phyloP scores from a whole-genome alignment of 495 filamentous ascomycete species.

The Penicillium steckii region DNA sequence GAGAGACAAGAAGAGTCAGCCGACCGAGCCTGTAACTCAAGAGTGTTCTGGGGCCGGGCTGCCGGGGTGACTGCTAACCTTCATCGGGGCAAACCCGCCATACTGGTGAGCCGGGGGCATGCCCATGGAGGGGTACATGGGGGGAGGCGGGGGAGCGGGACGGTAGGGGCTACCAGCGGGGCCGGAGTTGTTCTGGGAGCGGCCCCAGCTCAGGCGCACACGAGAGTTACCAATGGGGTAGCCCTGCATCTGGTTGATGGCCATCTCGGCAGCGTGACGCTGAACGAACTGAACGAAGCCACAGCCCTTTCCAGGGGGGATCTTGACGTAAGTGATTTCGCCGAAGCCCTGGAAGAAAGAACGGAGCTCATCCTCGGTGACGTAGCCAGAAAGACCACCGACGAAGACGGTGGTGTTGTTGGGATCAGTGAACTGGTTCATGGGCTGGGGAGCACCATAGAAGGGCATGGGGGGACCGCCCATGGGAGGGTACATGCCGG shows the following conservation, averaged over 20 bases:
- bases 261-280: slow-evolving; percentile 98
- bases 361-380: slow-evolving; percentile 97
- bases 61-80: slow-evolving; percentile 55
- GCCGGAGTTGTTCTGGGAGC: slow-evolving; percentile 98
- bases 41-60: slow-evolving; percentile 32
- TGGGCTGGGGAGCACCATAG: slow-evolving; percentile 85
- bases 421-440: slow-evolving; percentile 99
- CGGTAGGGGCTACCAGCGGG: slow-evolving; percentile 96
- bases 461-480: slow-evolving; percentile 76
- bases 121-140: slow-evolving; percentile 83
- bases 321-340: slow-evolving; percentile 99
- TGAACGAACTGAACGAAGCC: slow-evolving; percentile 99
- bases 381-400: slow-evolving; percentile 94
- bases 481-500: slow-evolving; percentile 62
- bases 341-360: slow-evolving; percentile 99
- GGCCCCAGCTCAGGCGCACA: slow-evolving; percentile 95
- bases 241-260: slow-evolving; percentile 99
- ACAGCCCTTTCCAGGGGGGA: slow-evolving; percentile 97
- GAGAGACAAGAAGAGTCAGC: slow-evolving; percentile 28
- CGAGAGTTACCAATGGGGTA: slow-evolving; percentile 99
- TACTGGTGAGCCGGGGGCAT: slow-evolving; percentile 70
- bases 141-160: slow-evolving; percentile 87
- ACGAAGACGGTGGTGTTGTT: slow-evolving; percentile 99
- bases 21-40: slow-evolving; percentile 34
- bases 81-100: slow-evolving; percentile 71